Conservation (phyloP, 805 yeast genomes). For the Hanseniaspora thailandica region DNA sequence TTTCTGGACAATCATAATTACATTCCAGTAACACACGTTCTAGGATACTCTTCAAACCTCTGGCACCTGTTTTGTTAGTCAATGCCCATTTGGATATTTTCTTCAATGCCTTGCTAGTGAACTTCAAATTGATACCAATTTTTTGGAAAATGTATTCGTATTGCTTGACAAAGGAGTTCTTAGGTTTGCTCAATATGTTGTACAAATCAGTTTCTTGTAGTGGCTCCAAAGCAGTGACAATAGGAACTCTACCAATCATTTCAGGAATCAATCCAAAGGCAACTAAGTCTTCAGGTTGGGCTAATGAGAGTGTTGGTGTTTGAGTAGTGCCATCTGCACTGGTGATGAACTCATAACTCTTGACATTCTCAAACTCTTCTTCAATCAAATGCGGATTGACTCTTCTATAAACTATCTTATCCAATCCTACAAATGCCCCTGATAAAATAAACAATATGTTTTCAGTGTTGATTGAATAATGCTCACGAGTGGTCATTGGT, state of each 20-base stretch:
- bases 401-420: conserved; percentile 36
- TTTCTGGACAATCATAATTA: conserved; percentile 51
- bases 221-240: conserved; percentile 39
- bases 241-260: conserved; percentile 47
- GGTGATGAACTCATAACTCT: conserved; percentile 3
- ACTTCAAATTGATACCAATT: conserved; percentile 39
- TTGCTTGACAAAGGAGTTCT: conserved; percentile 43
- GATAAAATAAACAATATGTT: conserved; percentile 45
- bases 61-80: conserved; percentile 48
- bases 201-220: conserved; percentile 36
- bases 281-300: conserved; percentile 41
- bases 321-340: conserved; percentile 25
- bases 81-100: conserved; percentile 39
- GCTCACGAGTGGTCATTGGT: conserved; percentile 31
- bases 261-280: conserved; percentile 50
- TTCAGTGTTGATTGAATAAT: conserved; percentile 41
- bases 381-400: conserved; percentile 24
- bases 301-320: conserved; percentile 35
- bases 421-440: conserved; percentile 55
- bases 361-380: conserved; percentile 19
- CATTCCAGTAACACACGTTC: conserved; percentile 40
- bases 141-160: conserved; percentile 43
- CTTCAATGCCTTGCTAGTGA: conserved; percentile 39
- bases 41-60: conserved; percentile 47
- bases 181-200: conserved; percentile 44